phyloP scores from a whole-genome alignment of 148 eudicot genomes.

The Cornus controversa region DNA sequence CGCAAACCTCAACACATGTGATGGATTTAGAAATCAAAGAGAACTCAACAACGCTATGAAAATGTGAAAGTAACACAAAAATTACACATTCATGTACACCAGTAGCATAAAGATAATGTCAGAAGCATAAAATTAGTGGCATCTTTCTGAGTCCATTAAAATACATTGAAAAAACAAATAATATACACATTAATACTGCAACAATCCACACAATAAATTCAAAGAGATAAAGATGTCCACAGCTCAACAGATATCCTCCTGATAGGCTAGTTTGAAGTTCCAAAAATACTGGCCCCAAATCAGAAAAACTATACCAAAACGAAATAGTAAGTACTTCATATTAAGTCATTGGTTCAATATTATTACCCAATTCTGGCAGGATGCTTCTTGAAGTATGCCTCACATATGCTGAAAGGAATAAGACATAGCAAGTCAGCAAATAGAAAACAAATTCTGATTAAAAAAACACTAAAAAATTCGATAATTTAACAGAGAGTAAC shows the following conservation, averaged over 20 bases:
- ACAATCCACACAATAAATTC: slow-evolving; percentile 3
- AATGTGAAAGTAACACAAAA: background rate
- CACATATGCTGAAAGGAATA: slow-evolving; percentile 69
- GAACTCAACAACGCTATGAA: background rate
- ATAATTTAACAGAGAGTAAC: background rate
- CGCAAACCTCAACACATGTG: background rate
- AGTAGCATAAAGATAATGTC: background rate
- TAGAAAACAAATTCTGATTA: background rate
- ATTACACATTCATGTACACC: background rate
- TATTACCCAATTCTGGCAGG: slow-evolving; percentile 76
- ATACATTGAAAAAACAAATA: background rate
- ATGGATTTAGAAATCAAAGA: background rate
- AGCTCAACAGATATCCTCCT: background rate
- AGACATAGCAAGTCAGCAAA: slow-evolving; percentile 14
- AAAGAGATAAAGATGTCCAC: background rate
- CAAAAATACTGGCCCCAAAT: background rate
- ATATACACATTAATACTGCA: background rate
- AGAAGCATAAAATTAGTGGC: background rate
- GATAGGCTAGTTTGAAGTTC: background rate
- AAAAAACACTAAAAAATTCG: too few relatives aligned
- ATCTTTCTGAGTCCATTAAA: background rate
- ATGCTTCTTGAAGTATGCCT: slow-evolving; percentile 86
- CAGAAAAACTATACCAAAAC: background rate
- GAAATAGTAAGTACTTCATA: background rate
- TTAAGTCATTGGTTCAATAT: slow-evolving; percentile 9